Conservation (phyloP, 805 yeast species). For the Myxozyma sirexii region DNA sequence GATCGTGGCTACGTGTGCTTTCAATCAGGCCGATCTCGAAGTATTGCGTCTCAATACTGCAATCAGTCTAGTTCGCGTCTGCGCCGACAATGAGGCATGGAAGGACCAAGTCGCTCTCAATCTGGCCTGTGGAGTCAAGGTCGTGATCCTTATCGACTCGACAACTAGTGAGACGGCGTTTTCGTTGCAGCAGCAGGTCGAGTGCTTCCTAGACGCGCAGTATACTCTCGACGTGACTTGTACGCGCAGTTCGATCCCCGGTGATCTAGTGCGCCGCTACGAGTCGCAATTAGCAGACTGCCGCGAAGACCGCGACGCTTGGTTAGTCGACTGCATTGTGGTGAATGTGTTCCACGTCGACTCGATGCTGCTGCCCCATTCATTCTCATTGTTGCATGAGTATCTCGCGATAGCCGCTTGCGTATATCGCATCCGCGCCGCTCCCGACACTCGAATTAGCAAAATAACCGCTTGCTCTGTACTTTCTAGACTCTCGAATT, state of each 20-base stretch:
- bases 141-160: too few species aligned
- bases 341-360: constrained; percentile 3
- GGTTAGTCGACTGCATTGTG: neutral
- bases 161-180: neutral
- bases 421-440: neutral
- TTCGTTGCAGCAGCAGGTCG: neutral
- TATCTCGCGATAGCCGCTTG: constrained; percentile 7
- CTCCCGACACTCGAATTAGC: too few species aligned
- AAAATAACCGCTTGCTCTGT: too few species aligned
- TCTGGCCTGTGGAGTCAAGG: too few species aligned
- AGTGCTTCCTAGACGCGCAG: neutral
- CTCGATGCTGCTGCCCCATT: neutral
- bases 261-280: constrained; percentile 8
- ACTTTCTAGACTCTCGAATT: too few species aligned
- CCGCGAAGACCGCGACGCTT: constrained; percentile 1
- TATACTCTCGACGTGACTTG: neutral
- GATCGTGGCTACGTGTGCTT: neutral
- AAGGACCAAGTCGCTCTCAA: too few species aligned
- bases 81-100: too few species aligned
- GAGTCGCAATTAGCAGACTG: neutral
- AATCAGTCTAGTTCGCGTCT: too few species aligned
- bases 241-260: neutral
- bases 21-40: too few species aligned
- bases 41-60: neutral
- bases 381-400: constrained; percentile 7